Evolutionary conservation across 108 stramenopile species (phyloP).

Genomic region (Cyclotella baltica): DNA sequence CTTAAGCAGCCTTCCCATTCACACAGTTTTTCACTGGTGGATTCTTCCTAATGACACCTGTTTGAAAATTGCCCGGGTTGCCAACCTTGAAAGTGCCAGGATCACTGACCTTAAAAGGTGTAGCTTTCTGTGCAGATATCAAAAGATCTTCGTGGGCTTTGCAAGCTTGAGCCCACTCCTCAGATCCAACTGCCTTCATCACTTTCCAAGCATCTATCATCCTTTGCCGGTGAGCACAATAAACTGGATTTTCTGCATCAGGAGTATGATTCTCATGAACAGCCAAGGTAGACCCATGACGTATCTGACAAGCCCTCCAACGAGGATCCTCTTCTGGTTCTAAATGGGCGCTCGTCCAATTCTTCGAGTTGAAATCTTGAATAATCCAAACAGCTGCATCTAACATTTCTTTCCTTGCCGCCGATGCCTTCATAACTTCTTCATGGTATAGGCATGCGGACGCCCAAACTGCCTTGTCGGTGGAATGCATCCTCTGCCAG

Average conservation of each 20-base stretch:
- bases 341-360: slow-evolving; percentile 29
- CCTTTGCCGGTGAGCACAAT: slow-evolving; percentile 19
- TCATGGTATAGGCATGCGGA: slow-evolving; percentile 43
- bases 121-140: slow-evolving; percentile 31
- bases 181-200: slow-evolving; percentile 25
- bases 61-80: not conserved
- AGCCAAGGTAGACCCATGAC: slow-evolving; percentile 30
- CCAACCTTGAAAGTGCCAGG: not conserved
- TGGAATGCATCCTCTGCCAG: slow-evolving; percentile 38
- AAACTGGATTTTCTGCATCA: slow-evolving; percentile 18
- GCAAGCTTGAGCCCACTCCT: slow-evolving; percentile 45
- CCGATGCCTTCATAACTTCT: slow-evolving; percentile 16
- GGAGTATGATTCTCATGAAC: slow-evolving; percentile 10
- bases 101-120: not conserved
- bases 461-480: slow-evolving; percentile 27
- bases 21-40: slow-evolving; percentile 30
- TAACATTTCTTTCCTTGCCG: slow-evolving; percentile 17
- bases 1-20: slow-evolving; percentile 16
- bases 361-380: slow-evolving; percentile 36
- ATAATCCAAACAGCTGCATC: slow-evolving; percentile 30
- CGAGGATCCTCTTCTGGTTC: not conserved
- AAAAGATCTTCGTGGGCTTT: slow-evolving; percentile 53
- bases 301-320: slow-evolving; percentile 11
- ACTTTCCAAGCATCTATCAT: slow-evolving; percentile 40
- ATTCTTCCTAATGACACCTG: slow-evolving; percentile 13